Base-by-base conservation (phyloP, 352 stramenopile genomes). In the Phytopythium sindhum region DNA sequence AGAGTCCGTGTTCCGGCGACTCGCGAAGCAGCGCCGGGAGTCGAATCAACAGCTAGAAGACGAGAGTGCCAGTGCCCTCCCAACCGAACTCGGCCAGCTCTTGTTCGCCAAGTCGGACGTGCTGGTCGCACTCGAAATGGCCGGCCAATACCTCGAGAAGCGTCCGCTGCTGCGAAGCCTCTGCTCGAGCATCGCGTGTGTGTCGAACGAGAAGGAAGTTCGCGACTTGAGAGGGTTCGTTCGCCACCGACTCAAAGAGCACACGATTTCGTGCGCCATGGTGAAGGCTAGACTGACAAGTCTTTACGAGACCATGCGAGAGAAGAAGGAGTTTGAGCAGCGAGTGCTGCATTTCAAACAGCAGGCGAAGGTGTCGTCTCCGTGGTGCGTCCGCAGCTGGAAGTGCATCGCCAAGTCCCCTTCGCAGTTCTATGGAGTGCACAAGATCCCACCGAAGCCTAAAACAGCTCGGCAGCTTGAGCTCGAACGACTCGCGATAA, bases 51-150 rank as follows among this genome's bases (percentile, higher is more conserved):
- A 51, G 21, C 61, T 73, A 0, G 57, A 65, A 24, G 15, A 60
- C 17, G 29, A 50, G 11, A 41, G 4, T 42, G n/a, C 52, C 14
- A 19, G 59, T 12, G 26, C 26, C 10, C 28, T 6, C 19, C 57
- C 29, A 21, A 72, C 61, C 48, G 61, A 77, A 23, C 31, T 82
- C 3, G 78, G 86, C 10, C 61, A 81, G 15, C 59, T 73, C n/a
- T 57, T 68, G 33, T 84, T 89, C 26, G 57, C 80, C 23, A 91
- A 91, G 55, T 74, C 77, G 0, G 78, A 91, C 33, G 70, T 91
- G 24, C 65, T 91, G 28, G 47, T 78, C 1, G 67, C 68, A 1
- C 65, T 91, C 17, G 77, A 86, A 57, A 78, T 60, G 0, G 62
- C 75, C 3, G 66, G 73, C 0, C 58, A 67, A 0, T 88, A 74